A percentile compares a stretch with the other conserved stretches of the same genome.
These are phyloP conservation scores for Powellomyces hirtus DNA, from an alignment of 192 early-diverging fungal species.

Conservation along the genomic window DNA sequence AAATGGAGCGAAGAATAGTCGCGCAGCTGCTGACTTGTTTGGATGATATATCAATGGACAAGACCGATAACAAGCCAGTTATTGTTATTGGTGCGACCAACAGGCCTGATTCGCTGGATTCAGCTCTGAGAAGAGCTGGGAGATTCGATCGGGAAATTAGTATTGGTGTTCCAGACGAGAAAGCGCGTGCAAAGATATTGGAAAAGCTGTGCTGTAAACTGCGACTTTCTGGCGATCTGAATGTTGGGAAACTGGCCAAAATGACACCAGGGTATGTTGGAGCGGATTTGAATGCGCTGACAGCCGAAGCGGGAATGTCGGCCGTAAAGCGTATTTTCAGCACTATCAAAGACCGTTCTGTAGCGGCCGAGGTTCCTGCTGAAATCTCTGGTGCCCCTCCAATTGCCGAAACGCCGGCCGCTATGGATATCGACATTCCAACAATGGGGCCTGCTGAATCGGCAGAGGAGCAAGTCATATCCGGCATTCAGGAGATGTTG, in stretches of 20 bases:
- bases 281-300: constrained; percentile 91
- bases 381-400: not conserved
- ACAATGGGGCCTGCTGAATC: not conserved
- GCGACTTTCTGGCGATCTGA: constrained; percentile 77
- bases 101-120: constrained; percentile 81
- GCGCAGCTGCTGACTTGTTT: constrained; percentile 95
- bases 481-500: not conserved
- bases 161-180: constrained; percentile 89
- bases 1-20: constrained; percentile 95
- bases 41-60: constrained; percentile 86
- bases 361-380: not conserved
- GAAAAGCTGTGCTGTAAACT: constrained; percentile 75
- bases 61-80: constrained; percentile 80
- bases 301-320: constrained; percentile 84
- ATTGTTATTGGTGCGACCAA: constrained; percentile 92
- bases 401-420: not conserved
- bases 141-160: constrained; percentile 86
- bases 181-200: constrained; percentile 72
- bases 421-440: not conserved
- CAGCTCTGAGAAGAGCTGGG: constrained; percentile 78
- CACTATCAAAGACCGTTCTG: constrained; percentile 11
- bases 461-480: not conserved
- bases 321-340: constrained; percentile 79
- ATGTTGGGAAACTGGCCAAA: constrained; percentile 78
- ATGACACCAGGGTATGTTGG: constrained; percentile 97